Evolutionary conservation across 495 filamentous ascomycete genomes (phyloP).

Genomic region (Copromyces sp.): DNA sequence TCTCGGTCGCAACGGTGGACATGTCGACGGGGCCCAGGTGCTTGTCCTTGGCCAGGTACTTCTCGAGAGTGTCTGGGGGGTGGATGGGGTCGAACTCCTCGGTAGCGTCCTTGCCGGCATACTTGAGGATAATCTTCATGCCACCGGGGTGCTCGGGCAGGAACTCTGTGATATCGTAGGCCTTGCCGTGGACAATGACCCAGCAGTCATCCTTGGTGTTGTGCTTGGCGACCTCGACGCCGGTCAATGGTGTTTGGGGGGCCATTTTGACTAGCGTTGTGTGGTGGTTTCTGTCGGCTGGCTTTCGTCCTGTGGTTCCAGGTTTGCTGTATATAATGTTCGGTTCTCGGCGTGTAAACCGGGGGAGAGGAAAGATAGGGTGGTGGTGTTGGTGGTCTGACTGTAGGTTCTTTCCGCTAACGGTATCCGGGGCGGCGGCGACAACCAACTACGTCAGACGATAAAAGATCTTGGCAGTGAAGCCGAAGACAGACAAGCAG

Average conservation of each 20-base stretch:
- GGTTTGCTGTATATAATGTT: neutral
- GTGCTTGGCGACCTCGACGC: conserved; percentile 59
- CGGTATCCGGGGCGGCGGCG: neutral
- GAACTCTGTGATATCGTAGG: conserved; percentile 77
- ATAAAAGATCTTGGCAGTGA: neutral
- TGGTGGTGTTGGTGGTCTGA: neutral
- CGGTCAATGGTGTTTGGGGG: conserved; percentile 31
- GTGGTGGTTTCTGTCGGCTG: neutral
- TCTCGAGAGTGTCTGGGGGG: conserved; percentile 65
- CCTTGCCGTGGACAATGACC: conserved; percentile 63
- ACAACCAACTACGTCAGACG: neutral
- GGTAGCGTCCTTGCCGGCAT: conserved; percentile 77
- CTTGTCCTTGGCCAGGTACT: conserved; percentile 74
- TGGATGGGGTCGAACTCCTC: conserved; percentile 77
- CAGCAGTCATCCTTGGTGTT: conserved; percentile 61
- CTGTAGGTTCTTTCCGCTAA: neutral
- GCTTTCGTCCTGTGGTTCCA: neutral
- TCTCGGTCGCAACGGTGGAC: conserved; percentile 65
- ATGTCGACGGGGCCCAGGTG: conserved; percentile 90
- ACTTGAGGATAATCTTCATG: conserved; percentile 66
- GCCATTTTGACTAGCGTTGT: conserved; percentile 16
- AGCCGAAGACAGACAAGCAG: neutral
- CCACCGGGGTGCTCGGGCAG: conserved; percentile 70
- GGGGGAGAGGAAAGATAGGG: neutral
- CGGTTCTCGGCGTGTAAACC: neutral